Evolutionary conservation across 75 land plant species (phyloP).

Genomic region (Sequoiadendron giganteum): DNA sequence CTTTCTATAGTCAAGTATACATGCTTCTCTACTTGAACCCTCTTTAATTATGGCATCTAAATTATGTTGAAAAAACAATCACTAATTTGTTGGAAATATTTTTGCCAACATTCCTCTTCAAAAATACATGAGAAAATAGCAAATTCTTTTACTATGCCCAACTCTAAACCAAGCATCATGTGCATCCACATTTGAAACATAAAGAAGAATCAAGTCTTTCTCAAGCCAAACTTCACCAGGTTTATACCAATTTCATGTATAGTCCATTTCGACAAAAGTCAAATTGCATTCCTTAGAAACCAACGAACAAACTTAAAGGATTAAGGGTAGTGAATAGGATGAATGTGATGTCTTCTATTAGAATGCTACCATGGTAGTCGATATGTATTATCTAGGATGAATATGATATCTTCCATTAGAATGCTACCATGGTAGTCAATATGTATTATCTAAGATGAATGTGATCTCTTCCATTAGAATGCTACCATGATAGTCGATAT

Average conservation of each 20-base stretch:
- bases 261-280: constrained; percentile 97
- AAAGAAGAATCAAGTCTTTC: constrained; percentile 90
- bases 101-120: constrained; percentile 88
- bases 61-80: constrained; percentile 47
- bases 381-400: no score
- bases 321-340: constrained; percentile 96
- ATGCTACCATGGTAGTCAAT: no score
- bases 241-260: constrained; percentile 97
- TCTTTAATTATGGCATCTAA: constrained; percentile 71
- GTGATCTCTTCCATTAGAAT: no score
- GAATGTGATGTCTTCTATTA: constrained; percentile 87
- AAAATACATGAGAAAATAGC: constrained; percentile 81
- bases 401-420: no score
- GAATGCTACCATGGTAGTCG: constrained; percentile 90
- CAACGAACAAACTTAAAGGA: constrained; percentile 83
- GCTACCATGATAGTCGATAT: no score
- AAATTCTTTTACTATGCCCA: constrained; percentile 58
- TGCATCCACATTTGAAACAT: constrained; percentile 78
- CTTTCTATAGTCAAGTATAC: no score
- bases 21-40: constrained; percentile 71
- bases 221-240: constrained; percentile 89
- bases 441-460: no score
- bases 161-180: constrained; percentile 57
- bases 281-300: constrained; percentile 78
- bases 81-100: constrained; percentile 78